phyloP scores from a whole-genome alignment of 2,329 filamentous ascomycete species.

The Botrytis squamosa region DNA sequence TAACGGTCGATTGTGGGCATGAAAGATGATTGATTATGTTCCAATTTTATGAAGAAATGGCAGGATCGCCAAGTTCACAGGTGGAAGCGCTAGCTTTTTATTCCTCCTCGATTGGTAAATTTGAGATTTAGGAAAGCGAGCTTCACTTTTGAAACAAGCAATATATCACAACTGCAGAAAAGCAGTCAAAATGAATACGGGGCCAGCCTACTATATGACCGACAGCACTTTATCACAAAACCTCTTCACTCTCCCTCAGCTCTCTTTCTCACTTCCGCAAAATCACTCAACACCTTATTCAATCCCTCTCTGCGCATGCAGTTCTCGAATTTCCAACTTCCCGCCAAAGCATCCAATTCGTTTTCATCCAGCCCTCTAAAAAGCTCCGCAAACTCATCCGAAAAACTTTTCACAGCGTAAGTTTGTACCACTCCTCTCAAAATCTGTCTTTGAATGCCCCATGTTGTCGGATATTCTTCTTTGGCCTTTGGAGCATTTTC shows the following conservation, averaged over 20 bases:
- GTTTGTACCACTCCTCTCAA: slow-evolving; percentile 47
- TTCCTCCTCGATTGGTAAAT: not conserved
- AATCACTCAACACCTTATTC: slow-evolving; percentile 33
- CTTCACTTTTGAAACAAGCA: not conserved
- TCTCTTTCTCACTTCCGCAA: slow-evolving; percentile 18
- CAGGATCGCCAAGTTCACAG: not conserved
- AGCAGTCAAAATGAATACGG: not conserved
- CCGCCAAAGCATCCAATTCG: slow-evolving; percentile 50
- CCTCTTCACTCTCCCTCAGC: not conserved
- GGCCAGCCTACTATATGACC: not conserved
- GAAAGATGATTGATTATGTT: not conserved
- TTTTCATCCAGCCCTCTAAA: slow-evolving; percentile 51
- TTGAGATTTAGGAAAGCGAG: not conserved
- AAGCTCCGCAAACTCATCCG: slow-evolving; percentile 54
- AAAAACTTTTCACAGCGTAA: slow-evolving; percentile 51
- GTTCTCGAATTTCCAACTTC: slow-evolving; percentile 52
- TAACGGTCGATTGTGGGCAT: not conserved
- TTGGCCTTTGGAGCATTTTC: slow-evolving; percentile 45
- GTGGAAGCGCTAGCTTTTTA: not conserved
- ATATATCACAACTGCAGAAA: not conserved
- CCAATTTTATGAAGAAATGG: too few species aligned
- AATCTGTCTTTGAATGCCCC: slow-evolving; percentile 52
- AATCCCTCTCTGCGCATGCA: slow-evolving; percentile 47
- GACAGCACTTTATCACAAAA: too few species aligned
- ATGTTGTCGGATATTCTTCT: slow-evolving; percentile 39